Percentiles rank a stretch among this genome's conserved stretches.
Evolutionary conservation across 768 basidiomycete genomes (phyloP).

Genomic region (Leccinum aurantiacum): DNA sequence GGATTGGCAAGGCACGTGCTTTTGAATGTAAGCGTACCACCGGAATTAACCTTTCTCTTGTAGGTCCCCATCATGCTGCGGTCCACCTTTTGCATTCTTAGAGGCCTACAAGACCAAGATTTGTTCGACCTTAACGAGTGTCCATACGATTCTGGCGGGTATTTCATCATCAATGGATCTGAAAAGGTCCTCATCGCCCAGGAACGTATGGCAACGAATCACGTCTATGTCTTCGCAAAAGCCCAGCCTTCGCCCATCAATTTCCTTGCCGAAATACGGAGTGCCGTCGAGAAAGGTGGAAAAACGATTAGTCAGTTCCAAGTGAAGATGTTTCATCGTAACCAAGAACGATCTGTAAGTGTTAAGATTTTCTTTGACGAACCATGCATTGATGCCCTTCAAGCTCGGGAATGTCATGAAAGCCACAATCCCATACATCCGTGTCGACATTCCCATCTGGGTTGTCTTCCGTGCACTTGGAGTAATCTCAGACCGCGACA

Average conservation of each 20-base stretch:
- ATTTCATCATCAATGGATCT: slow-evolving; percentile 99
- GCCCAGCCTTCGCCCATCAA: slow-evolving; percentile 94
- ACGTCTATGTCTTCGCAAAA: slow-evolving; percentile 99
- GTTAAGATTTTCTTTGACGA: neutral
- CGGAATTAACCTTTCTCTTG: slow-evolving; percentile 10
- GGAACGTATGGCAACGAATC: slow-evolving; percentile 99
- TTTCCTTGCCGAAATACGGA: slow-evolving; percentile 95
- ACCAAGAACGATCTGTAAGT: slow-evolving; percentile 84
- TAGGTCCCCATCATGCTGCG: slow-evolving; percentile 98
- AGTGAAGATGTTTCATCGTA: slow-evolving; percentile 93
- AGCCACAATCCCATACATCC: slow-evolving; percentile 97
- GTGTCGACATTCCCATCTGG: slow-evolving; percentile 97
- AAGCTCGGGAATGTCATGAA: slow-evolving; percentile 92
- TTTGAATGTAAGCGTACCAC: slow-evolving; percentile 5
- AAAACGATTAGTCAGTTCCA: slow-evolving; percentile 98
- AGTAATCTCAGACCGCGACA: slow-evolving; percentile 96
- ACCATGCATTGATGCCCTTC: slow-evolving; percentile 4
- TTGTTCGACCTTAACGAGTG: slow-evolving; percentile 95
- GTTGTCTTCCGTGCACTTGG: slow-evolving; percentile 98
- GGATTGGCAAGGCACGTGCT: slow-evolving; percentile 84
- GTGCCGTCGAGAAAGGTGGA: slow-evolving; percentile 96
- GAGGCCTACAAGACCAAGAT: slow-evolving; percentile 73
- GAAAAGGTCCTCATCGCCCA: slow-evolving; percentile 99
- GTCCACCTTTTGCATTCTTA: slow-evolving; percentile 91
- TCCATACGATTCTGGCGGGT: slow-evolving; percentile 97